Conservation (phyloP, 495 filamentous ascomycete genomes). For the Aspergillus homomorphus region DNA sequence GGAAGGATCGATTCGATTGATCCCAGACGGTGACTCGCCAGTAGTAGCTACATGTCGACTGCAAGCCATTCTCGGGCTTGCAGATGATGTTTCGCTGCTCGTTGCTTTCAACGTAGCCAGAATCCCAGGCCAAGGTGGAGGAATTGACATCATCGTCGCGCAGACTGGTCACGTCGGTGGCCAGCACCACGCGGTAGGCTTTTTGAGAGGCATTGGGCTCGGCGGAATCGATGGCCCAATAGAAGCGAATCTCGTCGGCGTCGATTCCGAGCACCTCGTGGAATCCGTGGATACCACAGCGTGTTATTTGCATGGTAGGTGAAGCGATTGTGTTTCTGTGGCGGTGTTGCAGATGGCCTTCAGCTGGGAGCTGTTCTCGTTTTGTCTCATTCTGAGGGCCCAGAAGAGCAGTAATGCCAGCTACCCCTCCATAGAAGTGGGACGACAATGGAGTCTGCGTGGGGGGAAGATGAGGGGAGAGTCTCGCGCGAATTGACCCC, state of each 20-base stretch:
- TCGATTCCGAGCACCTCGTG: conserved; percentile 30
- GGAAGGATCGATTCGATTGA: conserved; percentile 8
- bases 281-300: conserved; percentile 32
- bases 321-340: not conserved
- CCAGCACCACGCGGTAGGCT: conserved; percentile 25
- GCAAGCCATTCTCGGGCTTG: conserved; percentile 21
- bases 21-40: conserved; percentile 27
- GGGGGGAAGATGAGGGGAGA: no score
- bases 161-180: conserved; percentile 2
- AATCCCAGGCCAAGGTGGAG: conserved; percentile 22
- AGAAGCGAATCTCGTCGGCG: conserved; percentile 27
- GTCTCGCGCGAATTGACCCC: not conserved
- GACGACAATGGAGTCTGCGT: not conserved
- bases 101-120: conserved; percentile 23
- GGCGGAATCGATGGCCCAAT: conserved; percentile 20
- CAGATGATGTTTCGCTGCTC: conserved; percentile 28
- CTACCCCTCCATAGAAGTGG: not conserved
- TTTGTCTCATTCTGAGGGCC: not conserved
- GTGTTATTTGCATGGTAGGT: conserved; percentile 19
- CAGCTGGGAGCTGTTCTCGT: not conserved
- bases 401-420: not conserved
- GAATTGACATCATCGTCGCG: not conserved
- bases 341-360: not conserved
- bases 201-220: conserved; percentile 10
- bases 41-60: conserved; percentile 24